Conservation (phyloP, 257 asterid species). For the Thymus mandschuricus region DNA sequence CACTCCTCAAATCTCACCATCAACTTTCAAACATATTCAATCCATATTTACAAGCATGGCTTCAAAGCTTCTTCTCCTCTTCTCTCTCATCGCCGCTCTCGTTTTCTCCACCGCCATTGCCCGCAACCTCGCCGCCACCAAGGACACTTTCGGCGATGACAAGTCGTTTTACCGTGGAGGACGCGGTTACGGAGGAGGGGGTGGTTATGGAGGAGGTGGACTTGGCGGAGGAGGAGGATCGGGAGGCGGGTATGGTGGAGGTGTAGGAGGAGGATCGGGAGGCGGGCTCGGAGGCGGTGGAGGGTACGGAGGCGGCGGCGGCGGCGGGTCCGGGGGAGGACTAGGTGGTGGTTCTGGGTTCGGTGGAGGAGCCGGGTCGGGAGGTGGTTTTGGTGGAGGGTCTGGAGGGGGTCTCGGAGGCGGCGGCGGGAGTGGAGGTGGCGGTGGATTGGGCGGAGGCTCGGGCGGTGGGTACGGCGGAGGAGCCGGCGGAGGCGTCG, state of each 20-base stretch:
- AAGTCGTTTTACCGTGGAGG: constrained; percentile 16
- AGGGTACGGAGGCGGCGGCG: too few relatives aligned
- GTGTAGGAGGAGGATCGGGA: constrained; percentile 23
- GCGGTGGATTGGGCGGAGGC: constrained; percentile 41
- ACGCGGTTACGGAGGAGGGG: constrained; percentile 18
- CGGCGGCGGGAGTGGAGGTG: constrained; percentile 31
- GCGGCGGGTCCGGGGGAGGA: constrained; percentile 6
- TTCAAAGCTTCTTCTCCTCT: constrained; percentile 25
- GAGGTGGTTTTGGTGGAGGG: constrained; percentile 24
- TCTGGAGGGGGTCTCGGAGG: constrained; percentile 32
- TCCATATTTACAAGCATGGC: constrained; percentile 18
- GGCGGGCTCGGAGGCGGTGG: too few relatives aligned
- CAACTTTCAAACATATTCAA: too few relatives aligned
- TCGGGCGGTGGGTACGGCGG: constrained; percentile 35
- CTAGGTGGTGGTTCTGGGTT: constrained; percentile 34
- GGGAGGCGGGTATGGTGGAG: constrained; percentile 27
- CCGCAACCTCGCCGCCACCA: constrained; percentile 25
- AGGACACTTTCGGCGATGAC: constrained; percentile 25
- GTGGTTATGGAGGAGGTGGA: constrained; percentile 21
- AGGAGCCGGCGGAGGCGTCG: constrained; percentile 11
- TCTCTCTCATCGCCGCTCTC: constrained; percentile 28
- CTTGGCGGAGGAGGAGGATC: background rate
- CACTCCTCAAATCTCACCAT: too few relatives aligned
- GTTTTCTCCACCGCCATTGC: constrained; percentile 38
- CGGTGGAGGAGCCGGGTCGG: constrained; percentile 20